phyloP scores from a whole-genome alignment of 2,329 filamentous ascomycete species.

The Dactylellina sp. region DNA sequence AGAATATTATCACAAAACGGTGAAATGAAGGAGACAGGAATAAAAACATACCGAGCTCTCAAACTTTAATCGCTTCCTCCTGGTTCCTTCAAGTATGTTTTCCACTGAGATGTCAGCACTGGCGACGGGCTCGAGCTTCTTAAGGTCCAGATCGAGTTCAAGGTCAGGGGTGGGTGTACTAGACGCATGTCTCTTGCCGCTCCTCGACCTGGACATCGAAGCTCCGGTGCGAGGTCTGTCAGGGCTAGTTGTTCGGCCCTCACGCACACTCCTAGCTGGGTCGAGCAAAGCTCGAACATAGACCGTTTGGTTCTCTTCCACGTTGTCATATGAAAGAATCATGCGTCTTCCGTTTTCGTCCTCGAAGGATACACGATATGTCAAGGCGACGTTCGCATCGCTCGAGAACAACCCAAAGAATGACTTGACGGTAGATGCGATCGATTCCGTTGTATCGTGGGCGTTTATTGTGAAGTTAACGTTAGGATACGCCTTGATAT shows the following conservation, averaged over 20 bases:
- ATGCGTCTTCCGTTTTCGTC: constrained; percentile 88
- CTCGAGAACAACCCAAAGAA: constrained; percentile 82
- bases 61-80: constrained; percentile 92
- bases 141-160: constrained; percentile 17
- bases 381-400: constrained; percentile 74
- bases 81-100: constrained; percentile 96
- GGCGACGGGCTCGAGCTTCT: constrained; percentile 74
- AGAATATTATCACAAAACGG: constrained; percentile 24
- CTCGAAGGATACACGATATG: constrained; percentile 86
- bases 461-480: constrained; percentile 79
- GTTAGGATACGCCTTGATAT: constrained; percentile 19
- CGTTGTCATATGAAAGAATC: constrained; percentile 96
- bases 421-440: constrained; percentile 98
- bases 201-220: constrained; percentile 50
- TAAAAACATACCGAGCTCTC: constrained; percentile 92
- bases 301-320: constrained; percentile 89
- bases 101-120: constrained; percentile 95
- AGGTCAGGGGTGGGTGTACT: constrained; percentile 38
- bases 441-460: constrained; percentile 96
- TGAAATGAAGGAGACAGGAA: constrained; percentile 28
- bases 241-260: constrained; percentile 35
- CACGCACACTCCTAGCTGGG: constrained; percentile 63
- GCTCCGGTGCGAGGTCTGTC: constrained; percentile 15
- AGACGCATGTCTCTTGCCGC: constrained; percentile 68
- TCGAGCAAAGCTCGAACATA: constrained; percentile 81